These are phyloP conservation scores for Russula sp. DNA, from an alignment of 768 basidiomycete genomes.

Conservation along the genomic window DNA sequence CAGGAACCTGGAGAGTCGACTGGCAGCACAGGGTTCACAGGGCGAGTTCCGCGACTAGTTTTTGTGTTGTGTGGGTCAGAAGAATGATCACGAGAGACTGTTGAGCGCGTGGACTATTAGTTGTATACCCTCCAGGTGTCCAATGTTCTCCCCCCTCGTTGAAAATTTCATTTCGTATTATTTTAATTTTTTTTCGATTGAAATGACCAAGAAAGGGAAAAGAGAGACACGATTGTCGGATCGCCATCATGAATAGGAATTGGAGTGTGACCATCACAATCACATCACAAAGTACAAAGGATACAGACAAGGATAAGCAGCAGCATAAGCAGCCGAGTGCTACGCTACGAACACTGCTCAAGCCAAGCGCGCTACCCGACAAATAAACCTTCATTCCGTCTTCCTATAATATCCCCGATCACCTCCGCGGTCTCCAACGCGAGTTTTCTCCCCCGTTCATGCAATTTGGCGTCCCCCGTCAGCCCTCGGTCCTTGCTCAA, in stretches of 20 bases:
- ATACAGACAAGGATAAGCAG: too few species aligned
- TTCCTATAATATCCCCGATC: background rate
- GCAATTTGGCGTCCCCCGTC: constrained; percentile 28
- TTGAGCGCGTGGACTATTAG: background rate
- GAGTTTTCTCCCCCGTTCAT: constrained; percentile 1
- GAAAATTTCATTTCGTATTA: background rate
- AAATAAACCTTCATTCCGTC: background rate
- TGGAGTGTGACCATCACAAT: too few species aligned
- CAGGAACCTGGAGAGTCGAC: constrained; percentile 85
- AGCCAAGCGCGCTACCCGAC: too few species aligned
- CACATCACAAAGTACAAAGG: too few species aligned
- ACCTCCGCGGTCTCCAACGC: background rate
- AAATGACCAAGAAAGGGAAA: constrained; percentile 5
- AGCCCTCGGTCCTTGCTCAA: constrained; percentile 21
- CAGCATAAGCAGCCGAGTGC: too few species aligned
- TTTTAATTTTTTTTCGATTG: background rate
- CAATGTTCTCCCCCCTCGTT: background rate
- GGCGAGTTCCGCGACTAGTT: constrained; percentile 66
- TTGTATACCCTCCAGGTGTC: constrained; percentile 29
- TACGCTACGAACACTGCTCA: too few species aligned
- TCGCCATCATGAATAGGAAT: too few species aligned
- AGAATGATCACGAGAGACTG: constrained; percentile 9
- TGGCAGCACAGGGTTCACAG: constrained; percentile 84
- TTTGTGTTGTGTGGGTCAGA: constrained; percentile 18
- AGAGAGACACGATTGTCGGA: background rate